Evolutionary conservation across 1,284 basidiomycete genomes (phyloP).

Genomic region (Pisolithus thermaeus): DNA sequence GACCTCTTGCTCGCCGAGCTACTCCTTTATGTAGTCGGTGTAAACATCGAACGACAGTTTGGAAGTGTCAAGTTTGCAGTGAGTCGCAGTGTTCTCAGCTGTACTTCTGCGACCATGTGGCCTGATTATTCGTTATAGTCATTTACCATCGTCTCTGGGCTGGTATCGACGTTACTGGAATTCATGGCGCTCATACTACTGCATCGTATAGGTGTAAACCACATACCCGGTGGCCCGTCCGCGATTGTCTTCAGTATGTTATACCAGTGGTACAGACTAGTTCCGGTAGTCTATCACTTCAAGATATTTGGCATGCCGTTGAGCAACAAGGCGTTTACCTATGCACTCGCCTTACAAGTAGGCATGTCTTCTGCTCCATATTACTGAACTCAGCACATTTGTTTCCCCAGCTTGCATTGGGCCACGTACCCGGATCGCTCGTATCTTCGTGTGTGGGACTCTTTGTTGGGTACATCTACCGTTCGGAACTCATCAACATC

Average conservation of each 20-base stretch:
- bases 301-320: constrained; percentile 69
- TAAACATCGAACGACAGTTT: constrained; percentile 80
- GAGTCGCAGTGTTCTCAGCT: constrained; percentile 26
- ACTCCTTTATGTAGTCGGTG: constrained; percentile 66
- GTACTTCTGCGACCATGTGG: constrained; percentile 1
- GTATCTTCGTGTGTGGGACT: constrained; percentile 60
- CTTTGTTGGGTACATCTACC: constrained; percentile 69
- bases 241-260: constrained; percentile 68
- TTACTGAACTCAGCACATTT: neutral
- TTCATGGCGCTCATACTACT: constrained; percentile 59
- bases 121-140: constrained; percentile 44
- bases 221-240: constrained; percentile 71
- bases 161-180: constrained; percentile 64
- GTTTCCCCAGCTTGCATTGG: constrained; percentile 55
- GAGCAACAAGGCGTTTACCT: constrained; percentile 70
- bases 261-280: constrained; percentile 75
- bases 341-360: constrained; percentile 65
- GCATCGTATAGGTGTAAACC: constrained; percentile 60
- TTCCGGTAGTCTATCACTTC: constrained; percentile 73
- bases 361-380: constrained; percentile 6
- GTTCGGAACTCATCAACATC: constrained; percentile 71
- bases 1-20: constrained; percentile 79
- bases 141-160: constrained; percentile 60
- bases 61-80: constrained; percentile 86
- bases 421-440: constrained; percentile 60